Base-by-base conservation (phyloP, 2,329 filamentous ascomycete species). In the Huntiella savannae region DNA sequence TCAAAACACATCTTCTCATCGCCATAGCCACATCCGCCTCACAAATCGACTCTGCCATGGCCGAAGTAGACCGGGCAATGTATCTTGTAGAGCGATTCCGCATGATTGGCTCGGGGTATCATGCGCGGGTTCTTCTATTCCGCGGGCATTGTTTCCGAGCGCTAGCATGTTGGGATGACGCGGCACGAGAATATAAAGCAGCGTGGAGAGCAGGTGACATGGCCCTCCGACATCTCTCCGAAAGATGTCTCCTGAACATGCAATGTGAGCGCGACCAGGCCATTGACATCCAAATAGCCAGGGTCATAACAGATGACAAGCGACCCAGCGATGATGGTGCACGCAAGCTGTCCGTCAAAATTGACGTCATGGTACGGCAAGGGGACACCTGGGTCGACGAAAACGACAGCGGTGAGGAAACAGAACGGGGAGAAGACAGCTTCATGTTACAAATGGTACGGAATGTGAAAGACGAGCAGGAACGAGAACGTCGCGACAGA, bases 71-170 rank as follows among this genome's bases (percentile, higher is more conserved):
- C 2, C 28, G 40, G 12, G 40, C 40, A 8, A 15, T 43, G 12
- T 43, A 43, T n/a, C 40, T 43, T 11, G 40, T 43, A 8, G 40
- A 43, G 7, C 34, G 34, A 12, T 43, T 43, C 32, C 28, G 34
- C 15, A 16, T 43, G 13, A 5, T 33, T 6, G 34, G 34, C 7
- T 32, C 28, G n/a, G 28, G 28, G 2, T 43, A 54, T 13, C 49
- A 52, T 33, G 53, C 54, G 2, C 51, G 53, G 17, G 52, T 50
- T 2, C 49, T 55, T 16, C 47, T 56, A 3, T 54, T 53, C 41
- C 51, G 54, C 7, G 55, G 54, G 10, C 54, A 57, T 43, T 53
- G 52, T 37, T 52, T 54, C 22, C 47, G 52, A n/a, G 47, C 44
- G 12, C 44, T 55, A 47, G 52, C 50, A 12, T 47, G 44, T 17